Evolutionary conservation across 164 flowering plant genomes (phyloP), one percentile per base, ranked within the genome.

Genomic region (Magnolia officinalis): DNA sequence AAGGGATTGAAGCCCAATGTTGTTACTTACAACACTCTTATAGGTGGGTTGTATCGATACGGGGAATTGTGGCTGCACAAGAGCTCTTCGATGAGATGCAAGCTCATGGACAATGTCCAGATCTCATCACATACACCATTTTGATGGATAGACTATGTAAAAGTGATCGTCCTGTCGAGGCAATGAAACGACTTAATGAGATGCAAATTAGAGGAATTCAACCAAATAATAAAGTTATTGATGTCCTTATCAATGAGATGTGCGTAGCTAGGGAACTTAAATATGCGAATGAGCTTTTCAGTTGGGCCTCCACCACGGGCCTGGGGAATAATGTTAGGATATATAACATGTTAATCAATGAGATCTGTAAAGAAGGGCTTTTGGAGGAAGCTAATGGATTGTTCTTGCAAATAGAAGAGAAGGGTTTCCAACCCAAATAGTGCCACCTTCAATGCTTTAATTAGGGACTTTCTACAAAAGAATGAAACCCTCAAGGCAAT

Each of bases 101-200:
- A 74, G 67, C 13, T 55, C 70, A 63, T 74, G 87, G 75, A 9
- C 63, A 6, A 24, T 26, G 51, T 29, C 23, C 90, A 0, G 58
- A 83, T 63, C 76, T 71, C 11, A 0, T 23, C 13, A 86, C 89
- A 1, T 87, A 85, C 76, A 50, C 4, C 14, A 78, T 83, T 21
- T 72, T 87, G 81, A 82, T 82, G 92, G 94, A 82, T 82, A 91
- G 94, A 26, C 85, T 87, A 58, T 91, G 87, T 81, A 83, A 83
- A 74, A 85, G 74, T 19, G 65, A 76, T 50, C 29, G 77, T 23
- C 45, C 83, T 26, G 20, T n/a, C 0, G 86, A 90, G 71, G 90
- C 91, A 61, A 26, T 83, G 61, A 77, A 84, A 19, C 9, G 88
- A 71, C 77, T 89, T 74, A 64, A 71, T n/a, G 50, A 31, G 9